phyloP scores from a whole-genome alignment of 2,329 filamentous ascomycete species.

The Bisporella sp. region DNA sequence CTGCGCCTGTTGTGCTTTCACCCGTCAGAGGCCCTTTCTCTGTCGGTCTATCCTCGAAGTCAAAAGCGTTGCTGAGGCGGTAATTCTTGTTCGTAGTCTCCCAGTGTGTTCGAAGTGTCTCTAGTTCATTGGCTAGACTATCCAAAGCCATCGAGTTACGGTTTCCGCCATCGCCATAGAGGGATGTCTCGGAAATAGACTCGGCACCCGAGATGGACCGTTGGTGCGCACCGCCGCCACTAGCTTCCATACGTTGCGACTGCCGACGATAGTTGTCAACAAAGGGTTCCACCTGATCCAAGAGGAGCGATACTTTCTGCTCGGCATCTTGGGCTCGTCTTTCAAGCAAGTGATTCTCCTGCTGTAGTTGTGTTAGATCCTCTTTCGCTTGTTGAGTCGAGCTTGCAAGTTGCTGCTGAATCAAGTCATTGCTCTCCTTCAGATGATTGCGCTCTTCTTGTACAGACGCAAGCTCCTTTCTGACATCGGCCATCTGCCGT shows the following conservation, averaged over 20 bases:
- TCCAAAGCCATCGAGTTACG: slow-evolving; percentile 71
- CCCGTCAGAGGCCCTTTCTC: slow-evolving; percentile 26
- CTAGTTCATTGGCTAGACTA: slow-evolving; percentile 84
- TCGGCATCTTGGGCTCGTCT: slow-evolving; percentile 83
- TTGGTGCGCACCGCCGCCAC: slow-evolving; percentile 27
- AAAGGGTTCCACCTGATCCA: slow-evolving; percentile 89
- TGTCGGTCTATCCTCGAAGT: slow-evolving; percentile 48
- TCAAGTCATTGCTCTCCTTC: slow-evolving; percentile 46
- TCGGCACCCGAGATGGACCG: slow-evolving; percentile 34
- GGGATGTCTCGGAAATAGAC: slow-evolving; percentile 54
- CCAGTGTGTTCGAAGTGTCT: slow-evolving; percentile 86
- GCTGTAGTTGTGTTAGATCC: slow-evolving; percentile 74
- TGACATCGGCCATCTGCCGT: slow-evolving; percentile 59
- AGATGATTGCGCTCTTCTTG: slow-evolving; percentile 64
- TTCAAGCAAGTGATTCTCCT: slow-evolving; percentile 76
- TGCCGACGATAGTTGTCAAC: slow-evolving; percentile 91
- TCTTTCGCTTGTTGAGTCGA: slow-evolving; percentile 48
- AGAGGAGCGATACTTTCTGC: slow-evolving; percentile 82
- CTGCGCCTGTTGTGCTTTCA: slow-evolving; percentile 31
- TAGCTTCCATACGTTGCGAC: slow-evolving; percentile 50
- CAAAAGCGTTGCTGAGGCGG: slow-evolving; percentile 80
- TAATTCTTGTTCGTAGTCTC: slow-evolving; percentile 95
- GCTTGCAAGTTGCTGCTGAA: slow-evolving; percentile 48
- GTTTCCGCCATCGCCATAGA: slow-evolving; percentile 37
- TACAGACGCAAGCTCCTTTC: slow-evolving; percentile 59